Evolutionary conservation across 2,329 filamentous ascomycete genomes (phyloP), one percentile per base, ranked within the genome.

Genomic region (Aspergillus sp.): DNA sequence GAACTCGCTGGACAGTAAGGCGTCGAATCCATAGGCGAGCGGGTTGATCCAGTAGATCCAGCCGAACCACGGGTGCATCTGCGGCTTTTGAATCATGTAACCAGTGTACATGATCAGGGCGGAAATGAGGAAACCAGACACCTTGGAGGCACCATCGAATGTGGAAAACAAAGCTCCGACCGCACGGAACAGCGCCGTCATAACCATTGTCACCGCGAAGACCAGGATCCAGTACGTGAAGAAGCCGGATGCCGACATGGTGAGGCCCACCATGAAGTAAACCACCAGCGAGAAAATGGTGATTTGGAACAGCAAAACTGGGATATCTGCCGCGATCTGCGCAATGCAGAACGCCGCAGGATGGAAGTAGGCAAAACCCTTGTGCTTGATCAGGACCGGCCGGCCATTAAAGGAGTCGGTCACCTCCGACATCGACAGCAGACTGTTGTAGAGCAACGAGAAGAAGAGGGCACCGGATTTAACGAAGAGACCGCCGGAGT

Each of bases 381-480:
- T 82, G 57, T 86, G 83, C 64, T 85, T 85, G 43, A 80, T 66
- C 3, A 86, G 64, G 10, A 86, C 76, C 0, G 82, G 81, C 0
- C 86, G 78, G 16, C 84, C 84, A 11, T 70, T 74, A 60, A 85
- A 88, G 0, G 83, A 84, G 23, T 82, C 78, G 0, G 80, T 85
- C 1, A 89, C 85, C 66, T 89, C 87, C 1, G 84, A 80, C 77
- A 88, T 83, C 19, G 84, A 78, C 1, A 88, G 64, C 6, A 89
- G 69, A 51, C 77, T 74, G 62, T 87, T 85, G 67, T 81, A 85
- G 0, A 89, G 72, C 0, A 88, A 72, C 1, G 85, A 75, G 47
- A 88, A 80, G 74, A 88, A 89, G 4, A 86, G 70, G 0, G 84
- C 79, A 48, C 86, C 87, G 0, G 79, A 78, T 60, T 87, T 87